phyloP scores from a whole-genome alignment of 2,329 filamentous ascomycete genomes.

The Chalaropsis thielavioides region DNA sequence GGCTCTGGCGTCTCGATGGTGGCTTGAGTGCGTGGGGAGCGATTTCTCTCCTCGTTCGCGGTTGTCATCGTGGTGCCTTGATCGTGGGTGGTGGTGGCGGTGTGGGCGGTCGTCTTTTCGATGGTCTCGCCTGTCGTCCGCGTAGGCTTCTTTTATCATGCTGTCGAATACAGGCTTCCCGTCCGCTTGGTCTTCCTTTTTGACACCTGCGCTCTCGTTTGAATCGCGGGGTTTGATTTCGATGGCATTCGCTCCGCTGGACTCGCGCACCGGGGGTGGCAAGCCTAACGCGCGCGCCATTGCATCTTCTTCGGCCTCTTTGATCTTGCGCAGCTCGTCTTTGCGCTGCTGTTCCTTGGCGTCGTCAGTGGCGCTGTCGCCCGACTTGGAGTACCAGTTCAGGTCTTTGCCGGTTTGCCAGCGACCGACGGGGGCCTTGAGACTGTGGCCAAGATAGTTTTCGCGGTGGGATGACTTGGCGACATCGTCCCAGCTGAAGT shows the following conservation, averaged over 20 bases:
- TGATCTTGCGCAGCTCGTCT: constrained; percentile 67
- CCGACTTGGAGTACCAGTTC: constrained; percentile 49
- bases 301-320: constrained; percentile 86
- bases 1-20: not conserved
- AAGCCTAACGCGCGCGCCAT: constrained; percentile 71
- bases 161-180: not conserved
- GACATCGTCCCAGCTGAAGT: constrained; percentile 96
- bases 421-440: constrained; percentile 82
- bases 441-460: constrained; percentile 74
- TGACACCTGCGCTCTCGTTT: not conserved
- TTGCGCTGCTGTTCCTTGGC: constrained; percentile 48
- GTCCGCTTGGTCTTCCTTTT: not conserved
- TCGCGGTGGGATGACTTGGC: constrained; percentile 76
- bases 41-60: not conserved
- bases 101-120: constrained; percentile 1
- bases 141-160: not conserved
- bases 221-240: constrained; percentile 30
- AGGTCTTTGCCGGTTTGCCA: constrained; percentile 70
- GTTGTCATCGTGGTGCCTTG: not conserved
- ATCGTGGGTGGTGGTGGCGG: not conserved
- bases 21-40: not conserved
- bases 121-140: not conserved
- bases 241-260: constrained; percentile 52
- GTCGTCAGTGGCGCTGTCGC: constrained; percentile 27
- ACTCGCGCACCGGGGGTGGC: constrained; percentile 48